Conservation (phyloP, 305 asterid species). For the Fraxinus platypoda region DNA sequence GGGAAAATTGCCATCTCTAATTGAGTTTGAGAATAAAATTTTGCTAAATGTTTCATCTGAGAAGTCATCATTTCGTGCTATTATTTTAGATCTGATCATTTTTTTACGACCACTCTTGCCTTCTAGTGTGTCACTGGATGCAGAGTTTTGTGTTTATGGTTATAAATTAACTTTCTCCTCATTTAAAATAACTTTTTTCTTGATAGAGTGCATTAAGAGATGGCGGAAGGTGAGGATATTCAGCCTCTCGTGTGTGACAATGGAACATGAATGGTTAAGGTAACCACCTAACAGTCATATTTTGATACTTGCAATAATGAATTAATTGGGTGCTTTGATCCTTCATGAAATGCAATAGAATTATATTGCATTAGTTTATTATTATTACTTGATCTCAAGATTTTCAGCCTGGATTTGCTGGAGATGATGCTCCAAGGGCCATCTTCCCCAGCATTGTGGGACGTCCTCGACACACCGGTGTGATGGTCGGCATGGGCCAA, state of each 20-base stretch:
- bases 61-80: not conserved
- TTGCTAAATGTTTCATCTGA: not conserved
- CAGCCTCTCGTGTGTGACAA: not conserved
- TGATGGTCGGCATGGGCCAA: slow-evolving; percentile 89
- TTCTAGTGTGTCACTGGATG: not conserved
- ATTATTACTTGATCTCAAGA: not conserved
- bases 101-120: not conserved
- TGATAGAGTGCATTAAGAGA: not conserved
- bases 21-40: not conserved
- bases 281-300: not conserved
- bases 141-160: not conserved
- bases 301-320: not conserved
- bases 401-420: slow-evolving; percentile 81
- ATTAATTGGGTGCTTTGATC: not conserved
- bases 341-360: not conserved
- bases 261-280: not conserved
- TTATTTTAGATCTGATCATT: not conserved
- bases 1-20: too few relatives aligned
- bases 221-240: not conserved
- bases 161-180: not conserved
- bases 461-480: slow-evolving; percentile 81
- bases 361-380: not conserved
- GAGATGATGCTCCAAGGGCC: slow-evolving; percentile 91
- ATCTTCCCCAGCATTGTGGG: slow-evolving; percentile 87
- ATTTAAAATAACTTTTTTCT: too few relatives aligned